Percentiles rank a stretch among this genome's conserved stretches.
Conservation (phyloP, 306 rosid species). For the Lablab purpureus region DNA sequence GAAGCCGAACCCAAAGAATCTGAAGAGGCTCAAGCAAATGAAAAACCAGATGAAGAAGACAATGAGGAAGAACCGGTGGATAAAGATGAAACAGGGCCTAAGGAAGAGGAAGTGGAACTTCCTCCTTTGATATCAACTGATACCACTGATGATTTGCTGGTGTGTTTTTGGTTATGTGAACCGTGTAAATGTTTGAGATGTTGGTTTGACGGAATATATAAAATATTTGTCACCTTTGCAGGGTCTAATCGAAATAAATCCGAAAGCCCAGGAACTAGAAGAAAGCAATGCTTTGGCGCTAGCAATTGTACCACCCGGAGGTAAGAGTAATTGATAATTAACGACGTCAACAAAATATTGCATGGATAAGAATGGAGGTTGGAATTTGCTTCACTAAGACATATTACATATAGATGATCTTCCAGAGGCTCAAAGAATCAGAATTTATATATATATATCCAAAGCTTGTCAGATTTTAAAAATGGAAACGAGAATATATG, state of each 20-base stretch:
- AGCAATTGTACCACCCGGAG: constrained; percentile 79
- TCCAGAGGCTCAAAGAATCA: neutral
- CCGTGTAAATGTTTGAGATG: constrained; percentile 27
- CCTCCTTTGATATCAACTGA: constrained; percentile 76
- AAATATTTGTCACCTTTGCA: constrained; percentile 39
- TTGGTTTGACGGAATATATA: constrained; percentile 31
- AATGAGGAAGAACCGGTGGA: constrained; percentile 50
- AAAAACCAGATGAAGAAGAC: constrained; percentile 58
- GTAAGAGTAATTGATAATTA: constrained; percentile 55
- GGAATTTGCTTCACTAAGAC: constrained; percentile 7
- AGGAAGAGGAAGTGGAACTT: constrained; percentile 60
- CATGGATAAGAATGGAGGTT: constrained; percentile 2
- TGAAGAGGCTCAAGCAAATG: constrained; percentile 54
- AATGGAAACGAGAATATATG: neutral
- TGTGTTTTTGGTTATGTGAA: constrained; percentile 41
- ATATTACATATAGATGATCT: neutral
- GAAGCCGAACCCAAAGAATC: constrained; percentile 57
- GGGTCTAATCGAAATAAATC: constrained; percentile 82
- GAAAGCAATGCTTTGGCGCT: constrained; percentile 89
- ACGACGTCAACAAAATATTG: neutral
- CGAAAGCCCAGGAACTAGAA: constrained; percentile 78
- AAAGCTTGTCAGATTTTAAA: neutral
- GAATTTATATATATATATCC: neutral
- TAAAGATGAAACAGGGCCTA: constrained; percentile 55
- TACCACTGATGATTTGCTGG: constrained; percentile 72